A percentile compares a stretch with the other conserved stretches of the same genome.
These are phyloP conservation scores for Immersiporthe knoxdaviesiana DNA, from an alignment of 2,329 filamentous ascomycete species.

Conservation along the genomic window DNA sequence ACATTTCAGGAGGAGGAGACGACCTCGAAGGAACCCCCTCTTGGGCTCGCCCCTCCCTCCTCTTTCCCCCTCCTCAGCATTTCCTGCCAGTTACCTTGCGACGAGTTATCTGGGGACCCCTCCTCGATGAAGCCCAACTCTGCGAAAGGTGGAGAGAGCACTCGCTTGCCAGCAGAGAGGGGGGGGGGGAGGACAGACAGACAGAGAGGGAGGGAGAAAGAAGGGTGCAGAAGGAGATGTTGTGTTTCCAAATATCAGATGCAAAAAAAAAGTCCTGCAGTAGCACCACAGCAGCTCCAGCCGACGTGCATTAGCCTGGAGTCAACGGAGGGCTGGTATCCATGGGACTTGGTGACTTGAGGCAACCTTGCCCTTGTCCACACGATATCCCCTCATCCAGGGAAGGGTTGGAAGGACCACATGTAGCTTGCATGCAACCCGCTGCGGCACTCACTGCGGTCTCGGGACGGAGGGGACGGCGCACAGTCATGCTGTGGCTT, in stretches of 20 bases:
- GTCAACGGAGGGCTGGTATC: background rate
- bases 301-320: constrained; percentile 7
- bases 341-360: background rate
- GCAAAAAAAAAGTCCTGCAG: constrained; percentile 5
- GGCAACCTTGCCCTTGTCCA: constrained; percentile 5
- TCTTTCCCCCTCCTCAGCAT: background rate
- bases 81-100: constrained; percentile 29
- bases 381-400: background rate
- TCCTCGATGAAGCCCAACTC: constrained; percentile 15
- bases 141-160: constrained; percentile 12
- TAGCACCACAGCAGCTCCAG: background rate
- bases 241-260: background rate
- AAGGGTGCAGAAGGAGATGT: background rate
- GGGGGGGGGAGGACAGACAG: too few species aligned
- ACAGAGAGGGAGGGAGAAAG: too few species aligned
- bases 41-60: background rate
- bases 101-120: constrained; percentile 27
- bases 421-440: background rate
- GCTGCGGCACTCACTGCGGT: background rate
- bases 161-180: background rate
- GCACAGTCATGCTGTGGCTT: background rate
- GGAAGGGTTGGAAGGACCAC: background rate
- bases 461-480: background rate
- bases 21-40: background rate
- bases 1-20: constrained; percentile 9